Percentiles rank a stretch among this genome's conserved stretches.
Conservation (phyloP, 2,329 filamentous ascomycete genomes). For the Orbilia javanica region DNA sequence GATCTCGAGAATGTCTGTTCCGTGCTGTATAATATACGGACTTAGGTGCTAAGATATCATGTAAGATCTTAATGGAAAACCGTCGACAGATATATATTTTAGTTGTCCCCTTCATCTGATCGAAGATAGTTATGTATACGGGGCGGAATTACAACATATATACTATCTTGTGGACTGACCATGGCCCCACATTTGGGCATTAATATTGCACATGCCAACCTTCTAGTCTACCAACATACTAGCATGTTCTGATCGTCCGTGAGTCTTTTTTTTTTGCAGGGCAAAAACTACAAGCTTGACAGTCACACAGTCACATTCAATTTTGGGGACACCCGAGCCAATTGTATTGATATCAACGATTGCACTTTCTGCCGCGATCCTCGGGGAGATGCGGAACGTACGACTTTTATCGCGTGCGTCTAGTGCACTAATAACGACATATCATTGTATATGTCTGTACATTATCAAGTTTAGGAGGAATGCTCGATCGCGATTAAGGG, state of each 20-base stretch:
- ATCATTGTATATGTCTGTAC: too few species aligned
- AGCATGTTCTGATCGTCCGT: background rate
- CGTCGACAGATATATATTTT: background rate
- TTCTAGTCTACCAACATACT: background rate
- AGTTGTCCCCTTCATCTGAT: conserved; percentile 2
- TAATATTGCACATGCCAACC: conserved; percentile 4
- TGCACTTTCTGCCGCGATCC: conserved; percentile 2
- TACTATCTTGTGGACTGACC: conserved; percentile 18
- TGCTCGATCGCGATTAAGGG: too few species aligned
- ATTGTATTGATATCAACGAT: background rate
- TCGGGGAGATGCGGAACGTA: background rate
- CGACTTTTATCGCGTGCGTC: background rate
- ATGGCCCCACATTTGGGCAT: conserved; percentile 6
- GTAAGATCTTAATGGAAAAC: background rate
- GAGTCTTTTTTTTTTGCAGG: background rate
- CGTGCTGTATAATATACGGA: background rate
- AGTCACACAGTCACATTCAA: background rate
- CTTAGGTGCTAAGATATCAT: background rate
- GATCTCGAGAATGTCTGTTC: background rate
- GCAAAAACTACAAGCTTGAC: too few species aligned
- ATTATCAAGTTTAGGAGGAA: too few species aligned
- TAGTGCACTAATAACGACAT: too few species aligned
- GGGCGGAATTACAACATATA: conserved; percentile 8
- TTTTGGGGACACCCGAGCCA: background rate
- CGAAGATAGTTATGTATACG: too few species aligned